Evolutionary conservation across 768 basidiomycete species (phyloP).

Genomic region (Termitomyces sp.): DNA sequence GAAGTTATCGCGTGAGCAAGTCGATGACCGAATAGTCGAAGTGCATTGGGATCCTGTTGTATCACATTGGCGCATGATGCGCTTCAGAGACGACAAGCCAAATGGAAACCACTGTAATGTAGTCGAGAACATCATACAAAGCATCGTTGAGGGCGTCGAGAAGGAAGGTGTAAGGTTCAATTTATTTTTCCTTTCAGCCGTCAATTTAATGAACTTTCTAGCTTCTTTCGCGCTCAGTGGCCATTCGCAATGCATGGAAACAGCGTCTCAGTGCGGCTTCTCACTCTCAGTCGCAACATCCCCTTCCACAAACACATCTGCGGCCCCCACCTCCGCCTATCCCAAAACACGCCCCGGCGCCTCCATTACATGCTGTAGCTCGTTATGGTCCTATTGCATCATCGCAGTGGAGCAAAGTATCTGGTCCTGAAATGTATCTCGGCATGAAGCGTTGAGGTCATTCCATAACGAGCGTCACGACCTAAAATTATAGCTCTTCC

Average conservation of each 20-base stretch:
- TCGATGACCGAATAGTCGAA: constrained; percentile 92
- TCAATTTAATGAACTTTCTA: constrained; percentile 22
- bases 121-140: constrained; percentile 85
- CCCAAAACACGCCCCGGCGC: constrained; percentile 10
- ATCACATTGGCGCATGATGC: constrained; percentile 81
- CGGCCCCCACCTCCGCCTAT: constrained; percentile 20
- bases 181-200: constrained; percentile 2
- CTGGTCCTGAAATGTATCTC: constrained; percentile 52
- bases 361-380: constrained; percentile 27
- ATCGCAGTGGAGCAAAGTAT: constrained; percentile 70
- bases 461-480: not conserved
- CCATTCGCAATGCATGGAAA: constrained; percentile 75
- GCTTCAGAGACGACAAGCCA: constrained; percentile 92
- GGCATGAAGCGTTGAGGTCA: constrained; percentile 62
- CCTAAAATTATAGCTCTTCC: not conserved
- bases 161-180: constrained; percentile 62
- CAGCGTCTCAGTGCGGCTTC: constrained; percentile 39
- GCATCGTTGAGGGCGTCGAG: constrained; percentile 92
- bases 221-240: constrained; percentile 60
- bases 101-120: constrained; percentile 83
- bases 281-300: constrained; percentile 17
- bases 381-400: constrained; percentile 62
- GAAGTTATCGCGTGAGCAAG: constrained; percentile 78
- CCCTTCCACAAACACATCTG: constrained; percentile 17
- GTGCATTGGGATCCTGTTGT: constrained; percentile 78